These are phyloP conservation scores for Candida piceae DNA, from an alignment of 805 yeast genomes.

Conservation along the genomic window DNA sequence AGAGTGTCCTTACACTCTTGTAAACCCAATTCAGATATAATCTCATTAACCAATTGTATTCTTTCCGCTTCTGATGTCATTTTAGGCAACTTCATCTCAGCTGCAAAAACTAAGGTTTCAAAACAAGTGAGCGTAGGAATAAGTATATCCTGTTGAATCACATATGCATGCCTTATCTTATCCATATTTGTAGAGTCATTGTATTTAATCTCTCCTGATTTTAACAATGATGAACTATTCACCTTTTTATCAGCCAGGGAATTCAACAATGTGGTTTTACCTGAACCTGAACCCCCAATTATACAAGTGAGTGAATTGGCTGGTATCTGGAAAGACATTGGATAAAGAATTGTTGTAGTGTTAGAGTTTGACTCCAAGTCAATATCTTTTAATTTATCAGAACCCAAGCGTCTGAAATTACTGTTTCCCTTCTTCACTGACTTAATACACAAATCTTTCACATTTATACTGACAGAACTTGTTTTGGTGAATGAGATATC, in stretches of 20 bases:
- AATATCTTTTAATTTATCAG: too few species aligned
- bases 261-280: conserved; percentile 77
- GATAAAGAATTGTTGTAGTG: conserved; percentile 37
- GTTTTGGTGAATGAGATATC: too few species aligned
- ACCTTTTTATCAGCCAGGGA: conserved; percentile 48
- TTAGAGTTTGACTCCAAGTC: conserved; percentile 19
- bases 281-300: conserved; percentile 85
- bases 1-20: conserved; percentile 55
- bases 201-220: conserved; percentile 39
- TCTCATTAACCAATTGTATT: conserved; percentile 46
- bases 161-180: conserved; percentile 48
- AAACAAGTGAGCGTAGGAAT: conserved; percentile 67
- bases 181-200: conserved; percentile 30
- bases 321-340: conserved; percentile 55
- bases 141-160: conserved; percentile 71
- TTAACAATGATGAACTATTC: conserved; percentile 27
- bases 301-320: conserved; percentile 68
- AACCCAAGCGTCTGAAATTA: too few species aligned
- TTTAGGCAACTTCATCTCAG: conserved; percentile 59
- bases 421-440: too few species aligned
- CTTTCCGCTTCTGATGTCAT: conserved; percentile 41
- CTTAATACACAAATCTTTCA: too few species aligned
- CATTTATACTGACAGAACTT: too few species aligned
- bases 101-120: conserved; percentile 67
- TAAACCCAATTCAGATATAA: conserved; percentile 61